Conservation (phyloP, 176 grass and related monocot species). For the Ensete ventricosum region DNA sequence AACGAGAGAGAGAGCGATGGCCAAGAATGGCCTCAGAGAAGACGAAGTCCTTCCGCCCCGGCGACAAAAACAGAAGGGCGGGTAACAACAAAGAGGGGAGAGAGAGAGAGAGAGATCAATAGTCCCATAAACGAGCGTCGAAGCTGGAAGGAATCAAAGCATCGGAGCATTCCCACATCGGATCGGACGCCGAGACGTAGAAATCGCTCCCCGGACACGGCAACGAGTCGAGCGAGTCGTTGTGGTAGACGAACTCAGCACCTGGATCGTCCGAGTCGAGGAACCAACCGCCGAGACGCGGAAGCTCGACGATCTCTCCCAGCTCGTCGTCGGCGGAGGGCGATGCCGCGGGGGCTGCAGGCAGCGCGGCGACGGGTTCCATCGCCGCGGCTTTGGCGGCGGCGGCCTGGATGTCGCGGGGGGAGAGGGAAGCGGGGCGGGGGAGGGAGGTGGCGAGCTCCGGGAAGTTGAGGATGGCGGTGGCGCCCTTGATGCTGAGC, state of each 20-base stretch:
- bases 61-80: too few species aligned
- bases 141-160: background rate
- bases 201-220: background rate
- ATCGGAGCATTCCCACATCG: background rate
- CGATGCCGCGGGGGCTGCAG: background rate
- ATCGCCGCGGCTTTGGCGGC: conserved; percentile 56
- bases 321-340: background rate
- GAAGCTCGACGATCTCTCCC: background rate
- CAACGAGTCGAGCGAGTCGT: background rate
- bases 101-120: background rate
- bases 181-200: background rate
- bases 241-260: background rate
- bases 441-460: conserved; percentile 46
- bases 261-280: background rate
- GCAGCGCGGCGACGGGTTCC: background rate
- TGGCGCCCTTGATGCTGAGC: conserved; percentile 51
- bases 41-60: too few species aligned
- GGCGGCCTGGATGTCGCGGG: conserved; percentile 56
- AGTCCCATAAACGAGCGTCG: background rate
- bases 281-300: background rate
- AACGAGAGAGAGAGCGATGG: too few species aligned
- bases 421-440: conserved; percentile 36
- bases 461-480: conserved; percentile 63
- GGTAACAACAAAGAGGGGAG: too few species aligned
- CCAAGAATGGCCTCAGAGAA: too few species aligned